Conservation (phyloP, 2,329 filamentous ascomycete genomes). For the Trichoderma sp. region DNA sequence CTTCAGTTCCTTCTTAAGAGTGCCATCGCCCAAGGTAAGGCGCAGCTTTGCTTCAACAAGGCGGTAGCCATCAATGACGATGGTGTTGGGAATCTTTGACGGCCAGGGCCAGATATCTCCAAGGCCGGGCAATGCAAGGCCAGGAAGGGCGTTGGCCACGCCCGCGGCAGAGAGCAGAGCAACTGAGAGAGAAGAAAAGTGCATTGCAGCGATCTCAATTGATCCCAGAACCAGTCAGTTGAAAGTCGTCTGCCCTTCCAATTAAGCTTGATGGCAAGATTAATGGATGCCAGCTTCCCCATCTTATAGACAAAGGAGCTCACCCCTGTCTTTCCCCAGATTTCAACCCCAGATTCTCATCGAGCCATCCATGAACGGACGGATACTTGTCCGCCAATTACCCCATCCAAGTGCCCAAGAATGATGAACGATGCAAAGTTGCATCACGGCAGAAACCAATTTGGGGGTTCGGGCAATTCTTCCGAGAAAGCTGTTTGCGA, state of each 20-base stretch:
- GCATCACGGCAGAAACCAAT: neutral
- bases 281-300: neutral
- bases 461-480: neutral
- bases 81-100: neutral
- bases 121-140: neutral
- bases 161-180: neutral
- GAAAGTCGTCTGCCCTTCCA: neutral
- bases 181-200: neutral
- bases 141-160: neutral
- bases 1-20: conserved; percentile 4
- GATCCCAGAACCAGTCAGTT: neutral
- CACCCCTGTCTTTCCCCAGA: conserved; percentile 11
- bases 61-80: conserved; percentile 18
- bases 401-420: neutral
- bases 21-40: neutral
- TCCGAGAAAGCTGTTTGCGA: neutral
- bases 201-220: neutral
- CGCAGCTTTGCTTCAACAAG: conserved; percentile 15
- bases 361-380: neutral
- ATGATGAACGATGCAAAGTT: neutral
- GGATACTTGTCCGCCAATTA: neutral
- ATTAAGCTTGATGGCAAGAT: neutral
- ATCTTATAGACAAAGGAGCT: neutral
- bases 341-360: conserved; percentile 6
- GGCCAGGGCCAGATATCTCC: neutral